phyloP scores from a whole-genome alignment of 225 moss, liverwort and hornwort species.

The Lunularia cruciata region DNA sequence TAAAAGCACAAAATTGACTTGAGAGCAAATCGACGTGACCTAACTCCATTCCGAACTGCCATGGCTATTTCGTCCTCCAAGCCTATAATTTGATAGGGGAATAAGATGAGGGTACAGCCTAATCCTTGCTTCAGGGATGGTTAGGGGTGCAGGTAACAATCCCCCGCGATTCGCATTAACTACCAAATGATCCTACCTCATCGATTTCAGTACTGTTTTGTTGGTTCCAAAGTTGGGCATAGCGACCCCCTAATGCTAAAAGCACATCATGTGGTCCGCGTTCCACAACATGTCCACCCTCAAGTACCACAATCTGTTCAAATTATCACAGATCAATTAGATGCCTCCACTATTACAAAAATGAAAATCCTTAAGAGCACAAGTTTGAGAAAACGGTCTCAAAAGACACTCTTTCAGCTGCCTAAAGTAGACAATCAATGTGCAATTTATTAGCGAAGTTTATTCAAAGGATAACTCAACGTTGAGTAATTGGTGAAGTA shows the following conservation, averaged over 20 bases:
- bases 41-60: not conserved
- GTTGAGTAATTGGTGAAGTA: not conserved
- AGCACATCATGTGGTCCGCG: conserved; percentile 85
- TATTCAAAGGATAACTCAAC: not conserved
- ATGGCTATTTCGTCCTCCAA: not conserved
- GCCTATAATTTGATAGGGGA: not conserved
- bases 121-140: not conserved
- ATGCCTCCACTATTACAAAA: not conserved
- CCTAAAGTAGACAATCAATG: too few species aligned
- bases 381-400: too few species aligned
- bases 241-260: conserved; percentile 73
- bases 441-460: too few species aligned
- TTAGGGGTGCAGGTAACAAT: not conserved
- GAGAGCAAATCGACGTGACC: conserved; percentile 2
- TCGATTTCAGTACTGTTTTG: conserved; percentile 70
- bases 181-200: conserved; percentile 19
- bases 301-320: conserved; percentile 85
- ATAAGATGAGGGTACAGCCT: too few species aligned
- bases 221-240: conserved; percentile 92
- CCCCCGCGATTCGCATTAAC: conserved; percentile 1
- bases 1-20: conserved; percentile 5
- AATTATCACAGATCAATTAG: not conserved
- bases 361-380: not conserved
- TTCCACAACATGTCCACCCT: conserved; percentile 82
- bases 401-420: too few species aligned